Percentiles rank a stretch among this genome's conserved stretches.
Conservation (phyloP, 371 early-diverging fungal genomes). For the Choanephora cucurbitarum region DNA sequence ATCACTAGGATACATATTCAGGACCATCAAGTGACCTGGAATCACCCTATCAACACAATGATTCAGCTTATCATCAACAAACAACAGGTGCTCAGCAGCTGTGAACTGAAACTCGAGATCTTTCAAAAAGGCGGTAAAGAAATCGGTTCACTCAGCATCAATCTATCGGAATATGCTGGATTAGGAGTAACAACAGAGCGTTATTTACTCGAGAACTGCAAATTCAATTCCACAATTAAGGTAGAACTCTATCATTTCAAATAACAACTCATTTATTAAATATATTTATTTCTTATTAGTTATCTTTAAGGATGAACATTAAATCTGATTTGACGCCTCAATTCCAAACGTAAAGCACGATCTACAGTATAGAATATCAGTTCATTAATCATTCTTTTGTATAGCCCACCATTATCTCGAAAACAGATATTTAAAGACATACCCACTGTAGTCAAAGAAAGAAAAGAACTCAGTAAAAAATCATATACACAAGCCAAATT, state of each 20-base stretch:
- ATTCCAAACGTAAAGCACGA: constrained; percentile 41
- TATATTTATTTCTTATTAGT: constrained; percentile 35
- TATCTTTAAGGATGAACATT: constrained; percentile 48
- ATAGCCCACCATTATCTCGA: constrained; percentile 34
- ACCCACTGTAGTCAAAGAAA: constrained; percentile 31
- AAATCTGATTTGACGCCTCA: constrained; percentile 35
- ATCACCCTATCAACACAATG: constrained; percentile 42
- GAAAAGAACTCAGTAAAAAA: constrained; percentile 9
- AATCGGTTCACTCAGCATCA: constrained; percentile 46
- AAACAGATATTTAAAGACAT: constrained; percentile 37
- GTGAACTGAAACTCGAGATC: constrained; percentile 57
- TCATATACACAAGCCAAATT: neutral
- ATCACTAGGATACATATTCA: constrained; percentile 52
- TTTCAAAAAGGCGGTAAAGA: constrained; percentile 61
- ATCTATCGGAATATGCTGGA: constrained; percentile 51
- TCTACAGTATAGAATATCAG: neutral
- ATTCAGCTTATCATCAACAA: constrained; percentile 56
- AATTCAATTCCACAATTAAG: constrained; percentile 55
- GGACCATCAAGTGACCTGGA: constrained; percentile 59
- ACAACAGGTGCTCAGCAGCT: constrained; percentile 57
- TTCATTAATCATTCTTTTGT: neutral
- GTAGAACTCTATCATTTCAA: constrained; percentile 25
- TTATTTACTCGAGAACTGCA: constrained; percentile 47
- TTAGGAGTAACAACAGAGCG: constrained; percentile 38
- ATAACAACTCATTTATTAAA: neutral